These are phyloP conservation scores for Uronychia binucleata DNA, from an alignment of 73 alveolate species.

Conservation along the genomic window DNA sequence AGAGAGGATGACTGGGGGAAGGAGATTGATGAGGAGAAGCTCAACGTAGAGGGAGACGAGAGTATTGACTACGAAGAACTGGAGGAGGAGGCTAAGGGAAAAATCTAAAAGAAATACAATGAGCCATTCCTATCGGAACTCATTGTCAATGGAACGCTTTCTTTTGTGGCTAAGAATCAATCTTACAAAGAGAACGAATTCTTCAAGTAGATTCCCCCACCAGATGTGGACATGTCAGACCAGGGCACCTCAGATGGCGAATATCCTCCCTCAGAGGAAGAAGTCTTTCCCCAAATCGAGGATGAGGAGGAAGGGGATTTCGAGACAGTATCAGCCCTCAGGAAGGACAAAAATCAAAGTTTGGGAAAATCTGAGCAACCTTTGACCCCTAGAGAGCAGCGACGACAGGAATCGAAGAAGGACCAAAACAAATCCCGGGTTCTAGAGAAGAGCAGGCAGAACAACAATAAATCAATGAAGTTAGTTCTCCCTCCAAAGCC, in stretches of 20 bases:
- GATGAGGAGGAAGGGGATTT: slow-evolving; percentile 20
- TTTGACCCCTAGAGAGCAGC: background rate
- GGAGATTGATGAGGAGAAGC: too few species aligned
- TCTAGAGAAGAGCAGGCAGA: background rate
- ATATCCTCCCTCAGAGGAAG: background rate
- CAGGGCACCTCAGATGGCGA: background rate
- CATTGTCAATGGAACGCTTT: background rate
- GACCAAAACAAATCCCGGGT: background rate
- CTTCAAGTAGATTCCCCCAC: background rate
- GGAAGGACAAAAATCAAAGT: background rate
- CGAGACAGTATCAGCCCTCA: background rate
- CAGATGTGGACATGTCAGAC: background rate
- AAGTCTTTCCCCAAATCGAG: background rate
- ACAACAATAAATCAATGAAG: background rate
- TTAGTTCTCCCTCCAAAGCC: background rate
- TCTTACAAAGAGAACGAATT: background rate
- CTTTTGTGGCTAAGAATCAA: background rate
- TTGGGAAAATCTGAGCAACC: background rate
- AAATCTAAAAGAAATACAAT: too few species aligned
- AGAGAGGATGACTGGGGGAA: background rate
- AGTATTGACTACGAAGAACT: background rate
- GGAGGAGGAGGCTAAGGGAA: background rate
- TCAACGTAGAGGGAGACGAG: background rate
- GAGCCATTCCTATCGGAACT: background rate
- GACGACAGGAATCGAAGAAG: background rate